Percentiles rank a stretch among this genome's conserved stretches.
phyloP scores from a whole-genome alignment of 2,329 filamentous ascomycete genomes.

The Lizonia empirigonia region DNA sequence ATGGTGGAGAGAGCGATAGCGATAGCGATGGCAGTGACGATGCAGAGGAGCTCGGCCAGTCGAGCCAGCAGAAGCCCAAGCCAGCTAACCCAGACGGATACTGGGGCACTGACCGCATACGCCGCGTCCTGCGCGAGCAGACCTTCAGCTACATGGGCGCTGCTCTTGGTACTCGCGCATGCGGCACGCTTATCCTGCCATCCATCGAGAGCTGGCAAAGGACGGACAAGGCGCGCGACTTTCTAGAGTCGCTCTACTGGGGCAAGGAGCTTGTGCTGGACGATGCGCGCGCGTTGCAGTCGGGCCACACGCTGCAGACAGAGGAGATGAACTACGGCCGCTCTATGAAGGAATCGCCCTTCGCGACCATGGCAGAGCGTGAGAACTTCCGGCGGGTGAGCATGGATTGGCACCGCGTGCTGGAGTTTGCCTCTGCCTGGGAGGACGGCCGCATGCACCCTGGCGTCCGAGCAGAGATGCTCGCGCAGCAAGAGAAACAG shows the following conservation, averaged over 20 bases:
- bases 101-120: no score
- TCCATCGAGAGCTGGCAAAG: background rate
- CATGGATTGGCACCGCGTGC: background rate
- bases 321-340: constrained; percentile 1
- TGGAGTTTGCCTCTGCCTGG: no score
- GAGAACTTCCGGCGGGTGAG: background rate
- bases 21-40: background rate
- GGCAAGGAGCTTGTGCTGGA: background rate
- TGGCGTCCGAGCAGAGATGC: background rate
- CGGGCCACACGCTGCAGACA: background rate
- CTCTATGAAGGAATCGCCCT: background rate
- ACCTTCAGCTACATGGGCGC: no score
- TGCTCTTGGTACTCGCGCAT: background rate
- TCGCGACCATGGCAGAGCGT: background rate
- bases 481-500: constrained; percentile 1
- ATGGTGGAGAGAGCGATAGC: no score
- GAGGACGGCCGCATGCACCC: no score
- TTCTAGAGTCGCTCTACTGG: background rate
- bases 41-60: no score
- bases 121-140: no score
- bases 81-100: no score
- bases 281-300: background rate
- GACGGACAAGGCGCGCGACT: background rate
- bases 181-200: background rate
- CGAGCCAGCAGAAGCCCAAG: no score